phyloP scores from a whole-genome alignment of 2,329 filamentous ascomycete genomes.

The Aspergillus udagawae region DNA sequence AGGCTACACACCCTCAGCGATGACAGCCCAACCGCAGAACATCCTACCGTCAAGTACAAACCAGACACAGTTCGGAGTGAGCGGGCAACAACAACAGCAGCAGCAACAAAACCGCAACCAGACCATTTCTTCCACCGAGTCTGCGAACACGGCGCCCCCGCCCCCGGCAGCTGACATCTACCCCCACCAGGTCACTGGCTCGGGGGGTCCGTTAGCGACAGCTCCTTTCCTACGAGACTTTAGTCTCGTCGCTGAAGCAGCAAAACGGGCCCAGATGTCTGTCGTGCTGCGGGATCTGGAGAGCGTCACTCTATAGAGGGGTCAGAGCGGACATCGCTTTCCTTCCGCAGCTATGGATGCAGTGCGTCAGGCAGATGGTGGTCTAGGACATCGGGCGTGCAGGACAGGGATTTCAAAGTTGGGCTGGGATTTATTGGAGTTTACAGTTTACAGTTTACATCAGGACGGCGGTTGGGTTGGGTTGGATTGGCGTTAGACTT shows the following conservation, averaged over 20 bases:
- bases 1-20: slow-evolving; percentile 4
- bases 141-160: slow-evolving; percentile 9
- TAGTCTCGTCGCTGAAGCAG: slow-evolving; percentile 84
- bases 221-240: slow-evolving; percentile 72
- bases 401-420: not conserved
- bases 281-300: slow-evolving; percentile 81
- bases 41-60: not conserved
- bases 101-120: slow-evolving; percentile 8
- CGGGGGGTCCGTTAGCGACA: slow-evolving; percentile 41
- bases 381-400: not conserved
- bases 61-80: not conserved
- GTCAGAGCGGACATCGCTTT: not conserved
- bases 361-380: not conserved
- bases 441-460: not conserved
- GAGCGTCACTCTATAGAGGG: slow-evolving; percentile 33
- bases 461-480: not conserved
- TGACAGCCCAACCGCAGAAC: slow-evolving; percentile 1
- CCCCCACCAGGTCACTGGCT: slow-evolving; percentile 22
- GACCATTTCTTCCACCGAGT: slow-evolving; percentile 5
- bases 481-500: no score
- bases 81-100: not conserved
- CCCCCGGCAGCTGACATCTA: slow-evolving; percentile 13
- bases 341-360: not conserved
- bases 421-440: not conserved
- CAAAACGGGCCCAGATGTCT: slow-evolving; percentile 87